Evolutionary conservation across 2,329 filamentous ascomycete species (phyloP), one percentile per base, ranked within the genome.

Genomic region (Cordyceps tenuipes): DNA sequence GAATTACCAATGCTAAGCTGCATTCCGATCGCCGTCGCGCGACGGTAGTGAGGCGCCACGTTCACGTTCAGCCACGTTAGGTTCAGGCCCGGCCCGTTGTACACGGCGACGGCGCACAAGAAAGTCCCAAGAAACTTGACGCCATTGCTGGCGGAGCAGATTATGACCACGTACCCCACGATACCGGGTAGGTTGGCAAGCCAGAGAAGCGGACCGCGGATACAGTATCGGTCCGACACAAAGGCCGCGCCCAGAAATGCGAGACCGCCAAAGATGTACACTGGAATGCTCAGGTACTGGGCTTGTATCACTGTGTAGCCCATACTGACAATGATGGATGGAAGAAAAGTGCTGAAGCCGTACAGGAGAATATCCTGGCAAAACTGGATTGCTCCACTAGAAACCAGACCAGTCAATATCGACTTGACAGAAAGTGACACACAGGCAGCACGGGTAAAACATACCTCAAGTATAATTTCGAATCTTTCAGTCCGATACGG

Each of bases 341-440:
- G 82, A 4, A 83, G 69, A 66, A 84, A 84, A 10, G 80, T 83
- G 63, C 76, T 79, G 68, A 84, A 83, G n/a, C 80, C 81, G 65
- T 82, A 83, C 0, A 81, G 71, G 48, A 80, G 68, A 29, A 79
- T 78, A 61, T 81, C 77, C 61, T 79, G 75, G 55, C 77, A 81
- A 66, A 82, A 81, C 51, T 81, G 78, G 19, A 78, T 78, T 26
- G 69, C 62, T 5, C 74, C 76, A 23, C 67, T 68, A 34, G 1
- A 7, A 8, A 47, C 3, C 3, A 17, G 53, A 47, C 3, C 3
- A 17, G 53, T 46, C 5, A 47, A 3, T 13, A 26, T 39, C 43
- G 8, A 23, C 41, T 21, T 15, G 60, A 53, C 34, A 23, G 8
- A 12, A 12, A 41, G 21, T 49, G 15, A 26, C 15, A 7, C 64